Percentiles rank a stretch among this genome's conserved stretches.
Evolutionary conservation across 352 stramenopile genomes (phyloP).

Genomic region (Phytophthora litchii): DNA sequence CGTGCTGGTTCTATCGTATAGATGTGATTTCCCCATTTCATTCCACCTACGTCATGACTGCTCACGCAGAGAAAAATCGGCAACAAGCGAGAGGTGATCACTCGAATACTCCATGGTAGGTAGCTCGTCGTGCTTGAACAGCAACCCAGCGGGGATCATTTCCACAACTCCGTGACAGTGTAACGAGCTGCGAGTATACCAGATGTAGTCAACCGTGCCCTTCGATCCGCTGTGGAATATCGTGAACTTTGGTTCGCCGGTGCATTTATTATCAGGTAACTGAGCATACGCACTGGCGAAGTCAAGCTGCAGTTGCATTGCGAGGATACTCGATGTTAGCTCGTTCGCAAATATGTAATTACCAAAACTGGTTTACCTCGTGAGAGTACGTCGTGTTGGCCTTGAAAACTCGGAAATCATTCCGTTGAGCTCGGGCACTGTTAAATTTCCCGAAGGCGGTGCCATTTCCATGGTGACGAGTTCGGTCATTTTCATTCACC

Average conservation of each 20-base stretch:
- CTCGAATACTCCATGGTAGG: constrained; percentile 62
- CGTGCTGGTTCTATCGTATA: no score
- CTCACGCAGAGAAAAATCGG: constrained; percentile 55
- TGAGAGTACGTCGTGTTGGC: constrained; percentile 27
- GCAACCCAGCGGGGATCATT: constrained; percentile 53
- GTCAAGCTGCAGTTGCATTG: constrained; percentile 37
- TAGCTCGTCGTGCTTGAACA: constrained; percentile 57
- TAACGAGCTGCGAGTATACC: constrained; percentile 53
- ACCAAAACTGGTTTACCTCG: constrained; percentile 24
- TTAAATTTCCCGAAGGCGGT: constrained; percentile 52
- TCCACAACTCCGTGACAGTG: constrained; percentile 72
- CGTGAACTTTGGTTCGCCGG: constrained; percentile 75
- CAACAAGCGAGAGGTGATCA: constrained; percentile 73
- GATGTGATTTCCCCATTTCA: not conserved
- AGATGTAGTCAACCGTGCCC: constrained; percentile 74
- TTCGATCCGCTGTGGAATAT: constrained; percentile 70
- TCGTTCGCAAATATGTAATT: not conserved
- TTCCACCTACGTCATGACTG: not conserved
- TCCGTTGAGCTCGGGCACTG: constrained; percentile 13
- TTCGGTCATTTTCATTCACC: constrained; percentile 43
- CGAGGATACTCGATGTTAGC: constrained; percentile 7
- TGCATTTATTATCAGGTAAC: constrained; percentile 44
- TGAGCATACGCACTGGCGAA: constrained; percentile 74
- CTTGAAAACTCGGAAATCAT: constrained; percentile 29
- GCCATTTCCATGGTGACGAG: constrained; percentile 43